These are phyloP conservation scores for Leccinum aurantiacum DNA, from an alignment of 768 basidiomycete species.

Conservation along the genomic window DNA sequence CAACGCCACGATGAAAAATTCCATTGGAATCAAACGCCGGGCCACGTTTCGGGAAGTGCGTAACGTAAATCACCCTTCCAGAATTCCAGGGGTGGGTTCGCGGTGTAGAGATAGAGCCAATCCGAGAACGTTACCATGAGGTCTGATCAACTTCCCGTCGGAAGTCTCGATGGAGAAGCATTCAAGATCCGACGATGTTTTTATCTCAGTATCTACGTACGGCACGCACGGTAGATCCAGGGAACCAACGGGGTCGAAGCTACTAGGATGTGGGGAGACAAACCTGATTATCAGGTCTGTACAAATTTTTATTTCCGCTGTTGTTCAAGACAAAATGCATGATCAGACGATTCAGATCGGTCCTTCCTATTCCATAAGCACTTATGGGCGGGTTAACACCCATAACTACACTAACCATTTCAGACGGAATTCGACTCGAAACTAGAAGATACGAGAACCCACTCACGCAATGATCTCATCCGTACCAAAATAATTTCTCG, in stretches of 20 bases:
- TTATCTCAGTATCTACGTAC: not conserved
- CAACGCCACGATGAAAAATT: slow-evolving; percentile 4
- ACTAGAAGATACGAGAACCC: not conserved
- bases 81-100: not conserved
- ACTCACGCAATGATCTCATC: not conserved
- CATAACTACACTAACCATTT: not conserved
- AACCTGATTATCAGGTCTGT: not conserved
- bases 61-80: slow-evolving; percentile 9
- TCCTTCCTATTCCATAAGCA: not conserved
- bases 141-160: not conserved
- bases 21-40: slow-evolving; percentile 14
- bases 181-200: not conserved
- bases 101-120: not conserved
- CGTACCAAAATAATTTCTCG: not conserved
- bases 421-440: not conserved
- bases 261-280: not conserved
- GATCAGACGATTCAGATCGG: not conserved
- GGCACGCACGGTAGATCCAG: not conserved
- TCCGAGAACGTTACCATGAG: not conserved
- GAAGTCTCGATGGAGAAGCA: not conserved
- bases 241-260: not conserved
- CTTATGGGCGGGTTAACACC: slow-evolving; percentile 3
- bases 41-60: not conserved
- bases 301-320: slow-evolving; percentile 2
- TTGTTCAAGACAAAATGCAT: not conserved